These are phyloP conservation scores for Nymphaea colorata DNA, from an alignment of 164 flowering plant species.

Conservation along the genomic window DNA sequence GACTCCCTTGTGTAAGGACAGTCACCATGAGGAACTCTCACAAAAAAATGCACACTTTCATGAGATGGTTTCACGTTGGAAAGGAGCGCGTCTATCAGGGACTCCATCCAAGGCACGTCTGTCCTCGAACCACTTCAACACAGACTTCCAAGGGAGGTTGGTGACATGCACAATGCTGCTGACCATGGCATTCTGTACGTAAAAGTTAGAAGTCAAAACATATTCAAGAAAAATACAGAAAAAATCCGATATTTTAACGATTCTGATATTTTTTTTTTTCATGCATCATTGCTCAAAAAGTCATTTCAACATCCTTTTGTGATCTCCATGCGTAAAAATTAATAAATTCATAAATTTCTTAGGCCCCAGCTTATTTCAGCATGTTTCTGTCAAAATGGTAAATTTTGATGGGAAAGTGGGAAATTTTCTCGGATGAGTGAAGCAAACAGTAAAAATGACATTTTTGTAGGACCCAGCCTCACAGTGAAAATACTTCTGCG, in stretches of 20 bases:
- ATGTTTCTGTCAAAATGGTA: too few species aligned
- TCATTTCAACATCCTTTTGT: not conserved
- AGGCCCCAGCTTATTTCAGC: too few species aligned
- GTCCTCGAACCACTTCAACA: conserved; percentile 92
- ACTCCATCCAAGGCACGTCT: conserved; percentile 72
- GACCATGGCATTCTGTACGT: conserved; percentile 28
- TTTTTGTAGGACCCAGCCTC: too few species aligned
- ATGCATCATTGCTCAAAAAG: not conserved
- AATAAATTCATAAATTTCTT: too few species aligned
- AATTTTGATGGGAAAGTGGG: too few species aligned
- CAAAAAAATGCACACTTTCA: not conserved
- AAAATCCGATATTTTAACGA: not conserved
- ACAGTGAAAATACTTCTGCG: too few species aligned
- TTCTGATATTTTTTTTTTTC: not conserved
- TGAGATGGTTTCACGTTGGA: conserved; percentile 8
- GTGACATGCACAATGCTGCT: conserved; percentile 88
- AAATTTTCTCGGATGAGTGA: too few species aligned
- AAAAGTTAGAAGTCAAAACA: not conserved
- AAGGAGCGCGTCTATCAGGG: conserved; percentile 47
- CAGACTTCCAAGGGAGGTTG: conserved; percentile 62
- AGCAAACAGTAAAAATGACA: too few species aligned
- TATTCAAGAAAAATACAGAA: not conserved
- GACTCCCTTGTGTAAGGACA: not conserved
- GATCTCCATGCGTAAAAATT: too few species aligned
- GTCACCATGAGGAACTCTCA: too few species aligned